These are phyloP conservation scores for Verticillium klebahnii DNA, from an alignment of 2,329 filamentous ascomycete species.

Conservation along the genomic window DNA sequence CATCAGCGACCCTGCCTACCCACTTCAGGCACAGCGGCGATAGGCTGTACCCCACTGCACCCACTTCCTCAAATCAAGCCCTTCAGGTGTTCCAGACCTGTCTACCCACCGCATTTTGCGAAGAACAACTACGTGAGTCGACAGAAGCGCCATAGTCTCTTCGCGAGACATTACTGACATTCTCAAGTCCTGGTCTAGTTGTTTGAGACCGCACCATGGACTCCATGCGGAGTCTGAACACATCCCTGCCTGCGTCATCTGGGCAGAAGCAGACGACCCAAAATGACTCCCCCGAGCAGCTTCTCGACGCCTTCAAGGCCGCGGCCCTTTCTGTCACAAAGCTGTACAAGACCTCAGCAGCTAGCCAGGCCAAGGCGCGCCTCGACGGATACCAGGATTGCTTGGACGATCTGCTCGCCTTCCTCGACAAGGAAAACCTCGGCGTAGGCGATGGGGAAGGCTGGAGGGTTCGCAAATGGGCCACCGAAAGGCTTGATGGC, in stretches of 20 bases:
- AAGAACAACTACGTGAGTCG: not conserved
- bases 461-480: slow-evolving; percentile 58
- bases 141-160: not conserved
- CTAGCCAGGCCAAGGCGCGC: slow-evolving; percentile 70
- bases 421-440: slow-evolving; percentile 77
- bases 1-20: not conserved
- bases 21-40: not conserved
- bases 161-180: not conserved
- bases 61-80: slow-evolving; percentile 1
- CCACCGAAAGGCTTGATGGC: slow-evolving; percentile 64
- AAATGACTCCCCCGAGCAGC: slow-evolving; percentile 50
- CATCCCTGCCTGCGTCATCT: slow-evolving; percentile 14
- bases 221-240: slow-evolving; percentile 24
- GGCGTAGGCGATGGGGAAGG: slow-evolving; percentile 77
- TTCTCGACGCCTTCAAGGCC: slow-evolving; percentile 85
- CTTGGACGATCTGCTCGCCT: slow-evolving; percentile 80
- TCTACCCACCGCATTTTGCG: not conserved
- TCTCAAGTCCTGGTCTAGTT: not conserved
- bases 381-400: slow-evolving; percentile 90
- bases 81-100: slow-evolving; percentile 2
- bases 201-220: slow-evolving; percentile 18
- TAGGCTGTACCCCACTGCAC: slow-evolving; percentile 1
- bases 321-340: slow-evolving; percentile 93
- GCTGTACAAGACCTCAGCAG: slow-evolving; percentile 86
- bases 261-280: slow-evolving; percentile 20